phyloP scores from a whole-genome alignment of 192 early-diverging fungal genomes.

The Podochytrium sp. region DNA sequence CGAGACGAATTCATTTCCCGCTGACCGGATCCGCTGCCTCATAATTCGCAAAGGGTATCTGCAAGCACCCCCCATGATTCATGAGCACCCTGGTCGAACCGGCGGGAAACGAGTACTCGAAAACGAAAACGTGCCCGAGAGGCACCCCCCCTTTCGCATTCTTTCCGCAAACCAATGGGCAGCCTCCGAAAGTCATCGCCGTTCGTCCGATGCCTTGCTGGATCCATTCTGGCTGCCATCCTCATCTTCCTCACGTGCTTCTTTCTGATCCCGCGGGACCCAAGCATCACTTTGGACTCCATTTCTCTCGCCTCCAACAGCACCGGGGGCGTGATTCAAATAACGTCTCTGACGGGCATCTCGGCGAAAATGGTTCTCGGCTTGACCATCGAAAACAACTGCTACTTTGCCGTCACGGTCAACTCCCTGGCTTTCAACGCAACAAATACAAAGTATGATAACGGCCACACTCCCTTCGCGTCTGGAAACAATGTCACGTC shows the following conservation, averaged over 20 bases:
- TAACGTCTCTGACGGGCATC: not conserved
- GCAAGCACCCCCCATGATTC: not conserved
- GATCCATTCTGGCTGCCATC: not conserved
- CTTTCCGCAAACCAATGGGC: not conserved
- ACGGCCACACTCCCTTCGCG: not conserved
- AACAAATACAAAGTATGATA: not conserved
- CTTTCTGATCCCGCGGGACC: not conserved
- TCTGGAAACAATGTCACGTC: not conserved
- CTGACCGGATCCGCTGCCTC: not conserved
- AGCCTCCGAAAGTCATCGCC: not conserved
- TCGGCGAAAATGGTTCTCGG: not conserved
- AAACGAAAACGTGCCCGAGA: not conserved
- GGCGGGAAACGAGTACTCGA: not conserved
- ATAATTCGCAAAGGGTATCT: not conserved
- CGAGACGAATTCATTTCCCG: too few species aligned
- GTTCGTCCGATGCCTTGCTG: not conserved
- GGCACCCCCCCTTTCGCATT: not conserved
- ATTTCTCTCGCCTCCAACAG: not conserved
- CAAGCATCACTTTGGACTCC: not conserved
- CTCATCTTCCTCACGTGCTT: not conserved
- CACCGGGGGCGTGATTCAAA: not conserved
- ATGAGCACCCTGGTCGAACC: not conserved
- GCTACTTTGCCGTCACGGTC: not conserved
- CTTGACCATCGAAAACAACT: not conserved
- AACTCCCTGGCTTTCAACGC: not conserved